Evolutionary conservation across 2,329 filamentous ascomycete genomes (phyloP), one percentile per base, ranked within the genome.

Genomic region (Aspergillus cejpii): DNA sequence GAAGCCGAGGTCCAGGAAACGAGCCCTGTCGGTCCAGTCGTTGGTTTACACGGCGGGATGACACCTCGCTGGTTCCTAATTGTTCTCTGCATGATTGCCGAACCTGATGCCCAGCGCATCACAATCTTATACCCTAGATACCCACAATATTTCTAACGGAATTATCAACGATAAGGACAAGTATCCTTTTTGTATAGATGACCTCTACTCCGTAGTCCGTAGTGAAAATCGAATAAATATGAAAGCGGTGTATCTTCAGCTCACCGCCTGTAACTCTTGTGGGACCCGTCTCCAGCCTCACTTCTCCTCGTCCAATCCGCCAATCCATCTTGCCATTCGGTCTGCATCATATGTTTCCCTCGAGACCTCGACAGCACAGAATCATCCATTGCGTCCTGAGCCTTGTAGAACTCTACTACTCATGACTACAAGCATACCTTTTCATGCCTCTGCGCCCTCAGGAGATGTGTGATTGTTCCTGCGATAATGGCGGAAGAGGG

Each of bases 401-500:
- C 17, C 11, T 15, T 20, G 31, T 34, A 15, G 11, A 34, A 34
- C 31, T 8, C 23, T 19, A 19, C 14, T 5, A 14, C 17, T 17
- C 31, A 34, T 34, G 15, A 34, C 8, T 34, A 34, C 14, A 21
- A n/a, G 23, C 39, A 43, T 8, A 39, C 41, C 29, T 43, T 39
- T 48, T 37, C 37, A 38, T 26, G 26, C 44, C 23, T 44, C 12
- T 29, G 28, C 17, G 39, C 47, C 40, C 39, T 44, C 37, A 41
- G 49, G 41, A 48, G 37, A 55, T 51, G 47, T 45, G 36, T 46
- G 26, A 27, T 37, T 37, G n/a, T 45, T 40, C 42, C 38, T 41
- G 45, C 37, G 29, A 61, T 45, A 49, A 67, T 67, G 64, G 61
- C 63, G 45, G 59, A 64, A 51, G 53, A 62, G 49, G 58, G 62